A percentile compares a stretch with the other conserved stretches of the same genome.
phyloP scores from a whole-genome alignment of 306 rosid species.

The Cicer pinnatifidum region DNA sequence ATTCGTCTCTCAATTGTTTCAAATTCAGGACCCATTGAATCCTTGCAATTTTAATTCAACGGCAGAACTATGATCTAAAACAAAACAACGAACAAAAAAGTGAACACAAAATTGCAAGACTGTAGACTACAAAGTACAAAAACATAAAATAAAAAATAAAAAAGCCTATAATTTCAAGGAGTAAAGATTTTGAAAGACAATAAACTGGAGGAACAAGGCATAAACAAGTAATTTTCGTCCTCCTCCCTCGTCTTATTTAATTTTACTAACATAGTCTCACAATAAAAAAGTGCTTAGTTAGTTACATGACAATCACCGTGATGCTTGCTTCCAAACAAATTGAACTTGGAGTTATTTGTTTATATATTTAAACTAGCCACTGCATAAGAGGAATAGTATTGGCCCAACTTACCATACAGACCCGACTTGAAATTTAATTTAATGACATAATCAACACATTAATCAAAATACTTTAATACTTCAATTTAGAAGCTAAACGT shows the following conservation, averaged over 20 bases:
- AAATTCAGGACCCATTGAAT: constrained; percentile 59
- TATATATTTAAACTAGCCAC: no score
- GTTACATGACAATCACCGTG: no score
- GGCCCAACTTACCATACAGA: no score
- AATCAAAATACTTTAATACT: no score
- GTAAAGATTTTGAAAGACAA: neutral
- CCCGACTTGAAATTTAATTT: no score
- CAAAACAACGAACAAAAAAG: neutral
- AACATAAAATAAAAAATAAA: neutral
- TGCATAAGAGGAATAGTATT: no score
- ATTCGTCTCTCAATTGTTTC: constrained; percentile 66
- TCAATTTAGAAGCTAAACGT: no score
- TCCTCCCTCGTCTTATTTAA: neutral
- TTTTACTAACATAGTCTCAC: no score
- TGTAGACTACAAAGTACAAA: neutral
- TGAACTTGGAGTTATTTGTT: no score
- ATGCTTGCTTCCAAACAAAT: no score
- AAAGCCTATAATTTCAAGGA: neutral
- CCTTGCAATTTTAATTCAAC: constrained; percentile 25
- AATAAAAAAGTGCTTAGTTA: no score
- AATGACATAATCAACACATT: no score
- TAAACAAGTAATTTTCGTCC: neutral
- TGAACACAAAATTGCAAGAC: neutral
- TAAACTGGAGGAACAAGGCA: neutral
- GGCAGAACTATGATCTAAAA: neutral